Evolutionary conservation across 768 basidiomycete genomes (phyloP), one percentile per base, ranked within the genome.

Genomic region (Lactarius psammicola): DNA sequence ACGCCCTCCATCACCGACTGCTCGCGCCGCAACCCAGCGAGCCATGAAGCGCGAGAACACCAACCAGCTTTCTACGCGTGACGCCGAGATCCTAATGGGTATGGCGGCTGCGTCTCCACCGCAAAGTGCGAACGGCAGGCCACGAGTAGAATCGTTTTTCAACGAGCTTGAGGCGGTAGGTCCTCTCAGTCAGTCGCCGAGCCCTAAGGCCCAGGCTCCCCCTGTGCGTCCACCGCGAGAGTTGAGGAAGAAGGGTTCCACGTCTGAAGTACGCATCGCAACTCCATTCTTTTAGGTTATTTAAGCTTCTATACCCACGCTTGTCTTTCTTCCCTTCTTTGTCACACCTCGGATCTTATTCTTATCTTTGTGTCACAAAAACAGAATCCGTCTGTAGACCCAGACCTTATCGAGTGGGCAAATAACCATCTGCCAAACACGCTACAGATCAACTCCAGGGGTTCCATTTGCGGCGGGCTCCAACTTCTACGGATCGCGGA

Each of bases 1-100:
- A 9, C 85, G 96, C 15, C 97, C 97, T 0, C 96, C 97, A 1
- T 96, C 95, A 0, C 97, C 97, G 0, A 82, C 85, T 0, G 88
- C 90, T 17, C 87, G 94, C 18, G 93, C 86, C 23, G 94, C 94
- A 1, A 93, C 90, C 0, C 95, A 98, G 75, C 87, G 88, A 51
- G 92, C 94, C 0, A 79, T 92, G 57, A 85, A 94, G 23, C 82
- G 94, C 58, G 92, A 94, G 74, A 90, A 97, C 72, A 87, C 90
- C 2, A 87, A 89, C 73, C 87, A 90, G 71, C 81, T 97, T 18
- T 90, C 88, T 20, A 86, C 82, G 59, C 85, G 91, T 9, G 92
- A 94, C 72, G 90, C 91, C 9, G 84, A 87, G 11, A 81, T 94
- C 8, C 77, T 91, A 40, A 72, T 80, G 58, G 89, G 92, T 84